Evolutionary conservation across 345 rosid genomes (phyloP).

Genomic region (Rhodamnia rubescens): DNA sequence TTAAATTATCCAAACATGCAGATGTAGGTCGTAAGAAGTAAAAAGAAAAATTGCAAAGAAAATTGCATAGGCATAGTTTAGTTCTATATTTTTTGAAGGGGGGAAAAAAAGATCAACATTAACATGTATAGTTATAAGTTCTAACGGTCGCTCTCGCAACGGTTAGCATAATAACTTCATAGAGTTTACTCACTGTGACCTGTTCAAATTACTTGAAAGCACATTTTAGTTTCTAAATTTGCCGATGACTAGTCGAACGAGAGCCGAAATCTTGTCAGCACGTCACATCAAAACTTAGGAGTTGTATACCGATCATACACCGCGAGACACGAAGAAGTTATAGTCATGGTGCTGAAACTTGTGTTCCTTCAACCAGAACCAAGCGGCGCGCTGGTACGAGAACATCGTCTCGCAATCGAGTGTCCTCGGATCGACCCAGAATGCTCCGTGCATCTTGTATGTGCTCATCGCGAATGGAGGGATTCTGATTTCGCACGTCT

Average conservation of each 20-base stretch:
- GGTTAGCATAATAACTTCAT: neutral
- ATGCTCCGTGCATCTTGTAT: conserved; percentile 18
- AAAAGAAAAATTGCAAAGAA: neutral
- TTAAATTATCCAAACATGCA: neutral
- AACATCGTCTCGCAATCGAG: conserved; percentile 1
- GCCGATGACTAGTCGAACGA: too few relatives aligned
- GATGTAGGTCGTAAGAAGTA: neutral
- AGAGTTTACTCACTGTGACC: neutral
- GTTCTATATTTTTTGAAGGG: neutral
- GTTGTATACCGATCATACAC: neutral
- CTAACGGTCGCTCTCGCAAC: fast-evolving
- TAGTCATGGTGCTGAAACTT: conserved; percentile 31
- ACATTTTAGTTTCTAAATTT: neutral
- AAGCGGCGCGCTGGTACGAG: conserved; percentile 6
- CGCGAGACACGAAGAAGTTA: conserved; percentile 24
- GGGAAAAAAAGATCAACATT: neutral
- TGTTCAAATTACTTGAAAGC: neutral
- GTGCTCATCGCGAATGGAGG: conserved; percentile 25
- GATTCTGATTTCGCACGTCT: neutral
- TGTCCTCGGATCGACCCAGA: conserved; percentile 26
- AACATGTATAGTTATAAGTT: neutral
- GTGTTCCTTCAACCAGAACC: conserved; percentile 14
- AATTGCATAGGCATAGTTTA: neutral
- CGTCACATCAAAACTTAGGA: neutral
- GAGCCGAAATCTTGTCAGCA: neutral